phyloP scores from a whole-genome alignment of 2,329 filamentous ascomycete genomes.

The Ophiostoma tasmaniense region DNA sequence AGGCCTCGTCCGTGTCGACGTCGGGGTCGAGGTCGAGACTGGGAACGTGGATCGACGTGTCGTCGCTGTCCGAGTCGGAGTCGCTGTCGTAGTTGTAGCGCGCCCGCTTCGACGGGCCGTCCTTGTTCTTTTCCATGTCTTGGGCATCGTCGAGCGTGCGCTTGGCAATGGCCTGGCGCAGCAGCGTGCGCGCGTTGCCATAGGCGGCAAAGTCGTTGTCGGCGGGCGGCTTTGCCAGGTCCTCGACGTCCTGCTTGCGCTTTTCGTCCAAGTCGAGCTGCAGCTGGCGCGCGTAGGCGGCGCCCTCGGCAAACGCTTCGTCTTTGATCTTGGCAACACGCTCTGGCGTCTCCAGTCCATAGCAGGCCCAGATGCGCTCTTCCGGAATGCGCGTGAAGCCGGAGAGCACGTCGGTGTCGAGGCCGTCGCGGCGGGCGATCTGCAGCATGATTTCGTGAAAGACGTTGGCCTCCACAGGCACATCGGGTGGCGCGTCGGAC shows the following conservation, averaged over 20 bases:
- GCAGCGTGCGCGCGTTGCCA: background rate
- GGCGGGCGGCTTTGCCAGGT: background rate
- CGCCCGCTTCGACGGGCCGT: background rate
- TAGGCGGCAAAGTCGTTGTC: background rate
- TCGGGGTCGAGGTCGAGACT: background rate
- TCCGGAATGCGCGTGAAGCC: background rate
- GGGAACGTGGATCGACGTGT: background rate
- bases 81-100: background rate
- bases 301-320: background rate
- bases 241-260: background rate
- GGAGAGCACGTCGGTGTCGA: background rate
- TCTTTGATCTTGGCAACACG: background rate
- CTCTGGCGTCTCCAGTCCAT: background rate
- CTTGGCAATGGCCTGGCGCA: background rate
- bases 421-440: background rate
- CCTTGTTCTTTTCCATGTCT: background rate
- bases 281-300: background rate
- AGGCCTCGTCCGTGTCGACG: background rate
- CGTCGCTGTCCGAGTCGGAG: background rate
- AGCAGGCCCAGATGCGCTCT: background rate
- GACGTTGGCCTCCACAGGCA: background rate
- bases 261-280: background rate
- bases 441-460: background rate
- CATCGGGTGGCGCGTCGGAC: constrained; percentile 5
- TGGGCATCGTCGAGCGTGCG: background rate